Evolutionary conservation across 2,329 filamentous ascomycete species (phyloP).

Genomic region (Ophiostoma pallidulum): DNA sequence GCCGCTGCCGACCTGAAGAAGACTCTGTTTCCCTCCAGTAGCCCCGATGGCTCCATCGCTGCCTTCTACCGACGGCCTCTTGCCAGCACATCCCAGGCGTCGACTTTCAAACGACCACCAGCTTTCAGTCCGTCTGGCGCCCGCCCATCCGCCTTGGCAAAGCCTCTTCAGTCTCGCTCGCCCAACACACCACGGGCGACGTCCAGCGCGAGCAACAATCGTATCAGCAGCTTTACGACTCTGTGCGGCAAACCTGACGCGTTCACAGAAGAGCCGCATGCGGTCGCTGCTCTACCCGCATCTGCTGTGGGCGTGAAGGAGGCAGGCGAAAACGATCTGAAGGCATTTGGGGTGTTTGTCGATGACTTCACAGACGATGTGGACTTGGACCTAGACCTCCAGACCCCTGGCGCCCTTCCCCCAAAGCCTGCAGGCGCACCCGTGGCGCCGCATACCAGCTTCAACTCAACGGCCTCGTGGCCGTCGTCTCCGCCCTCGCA

Average conservation of each 20-base stretch:
- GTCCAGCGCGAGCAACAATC: neutral
- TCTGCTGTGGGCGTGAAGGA: neutral
- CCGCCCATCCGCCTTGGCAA: constrained; percentile 9
- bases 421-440: constrained; percentile 21
- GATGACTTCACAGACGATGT: constrained; percentile 84
- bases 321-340: constrained; percentile 2
- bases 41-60: constrained; percentile 34
- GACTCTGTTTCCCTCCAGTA: constrained; percentile 49
- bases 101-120: constrained; percentile 18
- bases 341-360: constrained; percentile 42
- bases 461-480: constrained; percentile 48
- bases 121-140: neutral
- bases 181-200: constrained; percentile 23
- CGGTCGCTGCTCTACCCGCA: neutral
- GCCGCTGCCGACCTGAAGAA: constrained; percentile 30
- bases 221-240: constrained; percentile 6
- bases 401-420: constrained; percentile 47
- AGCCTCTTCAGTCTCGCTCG: constrained; percentile 26
- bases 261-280: constrained; percentile 34
- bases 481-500: constrained; percentile 55
- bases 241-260: constrained; percentile 25
- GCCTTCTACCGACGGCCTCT: constrained; percentile 8
- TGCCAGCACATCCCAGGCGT: constrained; percentile 21
- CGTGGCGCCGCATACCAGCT: neutral
- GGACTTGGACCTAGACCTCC: constrained; percentile 60